Conservation (phyloP, 192 early-diverging fungal species). For the Backusella tuberculispora region DNA sequence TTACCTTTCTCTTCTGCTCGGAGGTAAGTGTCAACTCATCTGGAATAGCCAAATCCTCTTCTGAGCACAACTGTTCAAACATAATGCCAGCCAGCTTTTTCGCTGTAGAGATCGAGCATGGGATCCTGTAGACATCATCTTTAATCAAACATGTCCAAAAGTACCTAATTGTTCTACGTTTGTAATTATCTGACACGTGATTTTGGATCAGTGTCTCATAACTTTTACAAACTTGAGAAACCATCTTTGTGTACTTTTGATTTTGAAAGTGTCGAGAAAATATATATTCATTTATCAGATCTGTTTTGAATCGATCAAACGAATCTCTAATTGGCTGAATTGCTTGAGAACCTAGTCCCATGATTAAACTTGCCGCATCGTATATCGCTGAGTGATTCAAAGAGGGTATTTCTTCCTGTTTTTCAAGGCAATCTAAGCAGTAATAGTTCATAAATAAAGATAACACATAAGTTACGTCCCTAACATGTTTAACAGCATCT, state of each 20-base stretch:
- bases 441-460: slow-evolving; percentile 2
- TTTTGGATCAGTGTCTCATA: background rate
- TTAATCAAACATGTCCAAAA: no score
- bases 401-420: background rate
- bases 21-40: no score
- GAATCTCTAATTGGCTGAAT: background rate
- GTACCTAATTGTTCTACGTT: no score
- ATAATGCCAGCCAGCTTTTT: no score
- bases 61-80: no score
- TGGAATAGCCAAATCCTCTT: no score
- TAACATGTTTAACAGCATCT: background rate
- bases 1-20: no score
- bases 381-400: background rate
- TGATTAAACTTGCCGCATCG: background rate
- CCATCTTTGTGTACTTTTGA: background rate
- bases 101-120: no score
- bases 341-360: background rate
- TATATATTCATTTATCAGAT: background rate
- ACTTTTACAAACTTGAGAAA: background rate
- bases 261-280: background rate
- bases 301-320: background rate
- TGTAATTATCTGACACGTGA: background rate
- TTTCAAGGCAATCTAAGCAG: background rate
- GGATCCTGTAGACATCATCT: no score
- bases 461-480: background rate